Evolutionary conservation across 169 alveolate genomes (phyloP).

Genomic region (Toxoplasma gondii): DNA sequence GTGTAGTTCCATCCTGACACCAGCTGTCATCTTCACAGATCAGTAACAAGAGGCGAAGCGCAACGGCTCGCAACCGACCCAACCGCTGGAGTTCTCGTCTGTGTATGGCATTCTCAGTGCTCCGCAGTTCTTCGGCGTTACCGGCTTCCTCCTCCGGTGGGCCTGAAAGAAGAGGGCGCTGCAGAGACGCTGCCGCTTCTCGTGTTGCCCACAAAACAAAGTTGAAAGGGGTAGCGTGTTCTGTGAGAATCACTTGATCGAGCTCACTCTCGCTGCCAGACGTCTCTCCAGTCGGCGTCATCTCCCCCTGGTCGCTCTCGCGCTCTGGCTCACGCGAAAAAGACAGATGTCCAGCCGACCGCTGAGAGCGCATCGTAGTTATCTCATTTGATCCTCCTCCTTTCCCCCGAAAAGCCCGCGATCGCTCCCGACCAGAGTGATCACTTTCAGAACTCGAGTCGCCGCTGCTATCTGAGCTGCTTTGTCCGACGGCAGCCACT

Average conservation of each 20-base stretch:
- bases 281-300: background rate
- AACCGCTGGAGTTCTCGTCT: background rate
- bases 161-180: conserved; percentile 2
- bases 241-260: background rate
- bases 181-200: background rate
- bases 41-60: background rate
- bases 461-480: background rate
- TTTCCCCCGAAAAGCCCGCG: background rate
- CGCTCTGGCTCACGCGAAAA: background rate
- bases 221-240: background rate
- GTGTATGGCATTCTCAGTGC: background rate
- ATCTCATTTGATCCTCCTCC: background rate
- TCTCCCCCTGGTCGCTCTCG: background rate
- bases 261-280: conserved; percentile 4
- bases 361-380: background rate
- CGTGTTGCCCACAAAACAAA: conserved; percentile 10
- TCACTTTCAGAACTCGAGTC: background rate
- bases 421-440: background rate
- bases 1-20: background rate
- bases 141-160: background rate
- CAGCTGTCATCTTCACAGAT: background rate
- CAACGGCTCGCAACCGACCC: conserved; percentile 16
- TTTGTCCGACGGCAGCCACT: background rate
- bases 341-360: background rate
- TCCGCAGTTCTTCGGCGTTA: background rate